Conservation (phyloP, 352 stramenopile species). For the Phytopythium montanum region DNA sequence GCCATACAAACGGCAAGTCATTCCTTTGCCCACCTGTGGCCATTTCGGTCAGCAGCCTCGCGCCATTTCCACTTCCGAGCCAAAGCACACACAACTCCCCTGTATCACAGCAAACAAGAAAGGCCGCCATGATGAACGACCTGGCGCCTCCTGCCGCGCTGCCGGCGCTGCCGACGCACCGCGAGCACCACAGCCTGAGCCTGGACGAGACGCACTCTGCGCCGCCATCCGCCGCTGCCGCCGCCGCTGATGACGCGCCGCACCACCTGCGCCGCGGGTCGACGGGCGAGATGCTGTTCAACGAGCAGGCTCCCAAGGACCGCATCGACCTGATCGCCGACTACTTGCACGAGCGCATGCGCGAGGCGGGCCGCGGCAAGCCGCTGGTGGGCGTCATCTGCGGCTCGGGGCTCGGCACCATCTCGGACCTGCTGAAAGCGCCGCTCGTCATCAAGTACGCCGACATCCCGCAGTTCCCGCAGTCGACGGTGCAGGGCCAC, state of each 20-base stretch:
- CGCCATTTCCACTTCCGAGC: slow-evolving; percentile 1
- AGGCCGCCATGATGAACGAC: slow-evolving; percentile 28
- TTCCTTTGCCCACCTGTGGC: no score
- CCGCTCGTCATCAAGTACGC: slow-evolving; percentile 91
- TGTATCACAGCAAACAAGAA: no score
- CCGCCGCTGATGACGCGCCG: no score
- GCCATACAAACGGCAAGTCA: slow-evolving; percentile 6
- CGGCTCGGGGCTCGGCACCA: slow-evolving; percentile 91
- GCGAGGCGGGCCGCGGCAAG: slow-evolving; percentile 17
- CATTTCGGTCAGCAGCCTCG: no score
- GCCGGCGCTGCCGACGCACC: slow-evolving; percentile 18
- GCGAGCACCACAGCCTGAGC: slow-evolving; percentile 42
- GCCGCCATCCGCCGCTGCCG: slow-evolving; percentile 10
- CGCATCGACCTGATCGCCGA: slow-evolving; percentile 79
- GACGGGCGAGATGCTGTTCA: slow-evolving; percentile 59
- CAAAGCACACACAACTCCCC: neutral
- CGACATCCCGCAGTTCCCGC: slow-evolving; percentile 93
- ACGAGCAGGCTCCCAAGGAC: slow-evolving; percentile 59
- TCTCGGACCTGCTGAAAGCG: slow-evolving; percentile 88
- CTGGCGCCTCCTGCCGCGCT: slow-evolving; percentile 1
- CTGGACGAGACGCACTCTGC: slow-evolving; percentile 29
- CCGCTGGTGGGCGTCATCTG: slow-evolving; percentile 90
- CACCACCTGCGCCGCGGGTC: slow-evolving; percentile 37
- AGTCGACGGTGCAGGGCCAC: slow-evolving; percentile 93
- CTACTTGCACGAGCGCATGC: slow-evolving; percentile 55